Percentiles rank a stretch among this genome's conserved stretches.
phyloP scores from a whole-genome alignment of 148 eudicot species.

The Limonium bicolor region DNA sequence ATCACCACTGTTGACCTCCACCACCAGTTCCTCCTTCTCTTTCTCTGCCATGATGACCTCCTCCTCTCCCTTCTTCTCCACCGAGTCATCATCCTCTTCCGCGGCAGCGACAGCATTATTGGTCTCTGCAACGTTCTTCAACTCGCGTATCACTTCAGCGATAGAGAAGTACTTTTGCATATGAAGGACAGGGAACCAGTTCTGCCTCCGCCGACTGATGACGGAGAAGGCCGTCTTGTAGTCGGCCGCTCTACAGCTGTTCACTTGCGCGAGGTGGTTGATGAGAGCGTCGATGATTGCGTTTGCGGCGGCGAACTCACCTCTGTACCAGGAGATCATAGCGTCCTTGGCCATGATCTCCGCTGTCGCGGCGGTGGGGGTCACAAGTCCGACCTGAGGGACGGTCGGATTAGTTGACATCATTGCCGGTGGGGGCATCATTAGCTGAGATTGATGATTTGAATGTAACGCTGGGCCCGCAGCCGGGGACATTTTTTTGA shows the following conservation, averaged over 20 bases:
- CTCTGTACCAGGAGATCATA: constrained; percentile 71
- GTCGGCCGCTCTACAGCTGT: constrained; percentile 12
- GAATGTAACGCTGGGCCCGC: constrained; percentile 24
- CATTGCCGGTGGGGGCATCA: constrained; percentile 12
- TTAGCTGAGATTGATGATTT: constrained; percentile 21
- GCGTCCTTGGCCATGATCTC: constrained; percentile 50
- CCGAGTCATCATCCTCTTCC: not conserved
- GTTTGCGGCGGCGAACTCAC: constrained; percentile 96
- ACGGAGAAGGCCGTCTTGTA: constrained; percentile 55
- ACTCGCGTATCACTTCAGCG: constrained; percentile 50
- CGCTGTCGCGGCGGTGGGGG: constrained; percentile 19
- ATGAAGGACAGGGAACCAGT: constrained; percentile 91
- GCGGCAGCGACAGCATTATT: constrained; percentile 6
- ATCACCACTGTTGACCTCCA: not conserved
- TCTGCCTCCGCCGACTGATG: constrained; percentile 57
- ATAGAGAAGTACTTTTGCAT: constrained; percentile 78
- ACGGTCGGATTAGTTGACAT: constrained; percentile 3
- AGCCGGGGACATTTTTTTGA: constrained; percentile 50
- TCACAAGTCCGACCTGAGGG: not conserved
- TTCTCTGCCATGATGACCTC: constrained; percentile 7
- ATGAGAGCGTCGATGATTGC: constrained; percentile 80
- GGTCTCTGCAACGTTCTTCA: constrained; percentile 32
- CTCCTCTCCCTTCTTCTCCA: not conserved
- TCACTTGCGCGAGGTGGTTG: constrained; percentile 41
- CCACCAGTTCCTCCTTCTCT: constrained; percentile 1